Evolutionary conservation across 129 eudicot species (phyloP).

Genomic region (Tagetes erecta): DNA sequence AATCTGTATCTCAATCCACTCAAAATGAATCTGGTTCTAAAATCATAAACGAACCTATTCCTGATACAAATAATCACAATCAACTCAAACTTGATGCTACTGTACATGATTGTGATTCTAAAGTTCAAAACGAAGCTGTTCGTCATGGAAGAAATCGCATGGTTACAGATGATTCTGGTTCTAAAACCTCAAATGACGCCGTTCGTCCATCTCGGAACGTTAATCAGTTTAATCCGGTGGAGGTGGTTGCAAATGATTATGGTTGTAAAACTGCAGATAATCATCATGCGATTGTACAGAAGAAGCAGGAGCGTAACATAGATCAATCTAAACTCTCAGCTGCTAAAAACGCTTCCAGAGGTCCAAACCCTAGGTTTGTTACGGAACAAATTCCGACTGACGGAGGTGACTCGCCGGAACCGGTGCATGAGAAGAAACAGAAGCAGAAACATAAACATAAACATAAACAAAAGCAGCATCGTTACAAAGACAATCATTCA

Average conservation of each 20-base stretch:
- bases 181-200: background rate
- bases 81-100: background rate
- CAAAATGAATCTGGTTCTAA: background rate
- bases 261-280: background rate
- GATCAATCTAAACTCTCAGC: background rate
- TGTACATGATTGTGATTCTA: background rate
- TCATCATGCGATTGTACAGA: too few relatives aligned
- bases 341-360: background rate
- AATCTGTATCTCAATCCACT: background rate
- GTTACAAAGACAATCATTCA: background rate
- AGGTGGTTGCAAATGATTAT: background rate
- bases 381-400: background rate
- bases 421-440: background rate
- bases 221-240: background rate
- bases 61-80: background rate
- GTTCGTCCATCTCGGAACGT: background rate
- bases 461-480: background rate
- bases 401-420: background rate
- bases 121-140: background rate
- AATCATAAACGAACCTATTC: background rate
- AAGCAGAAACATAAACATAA: background rate
- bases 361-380: slow-evolving; percentile 19
- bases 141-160: background rate
- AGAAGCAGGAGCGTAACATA: too few relatives aligned
- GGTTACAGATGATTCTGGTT: background rate